Conservation (phyloP, 2,329 filamentous ascomycete species). For the Hymenoscyphus salicellus region DNA sequence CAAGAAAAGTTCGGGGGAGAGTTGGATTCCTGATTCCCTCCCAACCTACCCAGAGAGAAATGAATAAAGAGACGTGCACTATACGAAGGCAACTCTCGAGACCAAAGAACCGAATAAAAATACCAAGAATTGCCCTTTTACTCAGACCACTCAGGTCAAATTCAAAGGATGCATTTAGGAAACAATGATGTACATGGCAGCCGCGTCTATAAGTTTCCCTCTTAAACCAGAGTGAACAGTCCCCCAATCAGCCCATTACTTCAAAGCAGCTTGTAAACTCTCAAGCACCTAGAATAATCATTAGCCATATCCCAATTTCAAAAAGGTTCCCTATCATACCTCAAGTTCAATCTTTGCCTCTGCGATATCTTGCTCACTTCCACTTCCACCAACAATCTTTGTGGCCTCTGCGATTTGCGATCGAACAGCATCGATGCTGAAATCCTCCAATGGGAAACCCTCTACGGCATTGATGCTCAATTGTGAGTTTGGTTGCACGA, state of each 20-base stretch:
- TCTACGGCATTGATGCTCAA: slow-evolving; percentile 99
- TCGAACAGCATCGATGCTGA: slow-evolving; percentile 85
- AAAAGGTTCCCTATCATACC: slow-evolving; percentile 54
- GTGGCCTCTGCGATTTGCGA: slow-evolving; percentile 91
- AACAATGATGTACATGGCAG: slow-evolving; percentile 37
- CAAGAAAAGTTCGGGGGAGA: too few relatives aligned
- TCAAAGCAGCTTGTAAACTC: slow-evolving; percentile 75
- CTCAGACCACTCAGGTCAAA: slow-evolving; percentile 4
- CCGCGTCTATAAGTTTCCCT: slow-evolving; percentile 28
- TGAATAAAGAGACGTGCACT: background rate
- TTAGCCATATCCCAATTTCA: slow-evolving; percentile 36
- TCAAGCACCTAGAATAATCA: slow-evolving; percentile 66
- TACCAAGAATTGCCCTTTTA: background rate
- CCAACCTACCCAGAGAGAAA: background rate
- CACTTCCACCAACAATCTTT: slow-evolving; percentile 85
- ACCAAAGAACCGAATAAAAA: background rate
- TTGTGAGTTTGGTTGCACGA: slow-evolving; percentile 90
- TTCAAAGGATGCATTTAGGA: slow-evolving; percentile 30
- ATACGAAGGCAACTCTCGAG: background rate
- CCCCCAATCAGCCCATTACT: slow-evolving; percentile 52
- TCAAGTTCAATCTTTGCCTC: slow-evolving; percentile 99
- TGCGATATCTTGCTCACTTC: slow-evolving; percentile 95
- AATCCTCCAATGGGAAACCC: slow-evolving; percentile 91
- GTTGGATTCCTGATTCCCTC: too few relatives aligned
- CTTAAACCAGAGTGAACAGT: background rate